Conservation (phyloP, 257 asterid species). For the Scutellaria minor region DNA sequence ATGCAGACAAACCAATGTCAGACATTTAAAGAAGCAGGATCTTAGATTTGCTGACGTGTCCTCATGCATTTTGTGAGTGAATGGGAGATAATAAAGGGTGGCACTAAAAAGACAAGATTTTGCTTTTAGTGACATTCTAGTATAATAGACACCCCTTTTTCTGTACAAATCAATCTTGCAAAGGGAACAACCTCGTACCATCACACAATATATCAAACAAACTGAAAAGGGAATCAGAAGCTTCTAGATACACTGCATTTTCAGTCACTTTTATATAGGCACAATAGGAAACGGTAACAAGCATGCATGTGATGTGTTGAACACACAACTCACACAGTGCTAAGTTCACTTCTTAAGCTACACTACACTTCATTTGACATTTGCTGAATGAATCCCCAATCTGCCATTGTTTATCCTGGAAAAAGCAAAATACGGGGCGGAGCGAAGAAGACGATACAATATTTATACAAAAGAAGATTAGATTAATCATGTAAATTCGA, state of each 20-base stretch:
- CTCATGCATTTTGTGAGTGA: background rate
- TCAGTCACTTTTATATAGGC: slow-evolving; percentile 8
- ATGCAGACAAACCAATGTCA: slow-evolving; percentile 5
- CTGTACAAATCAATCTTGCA: slow-evolving; percentile 19
- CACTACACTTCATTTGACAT: background rate
- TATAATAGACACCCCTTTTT: slow-evolving; percentile 28
- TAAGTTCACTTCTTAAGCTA: slow-evolving; percentile 3
- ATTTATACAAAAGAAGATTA: slow-evolving; percentile 14
- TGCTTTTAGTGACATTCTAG: slow-evolving; percentile 21
- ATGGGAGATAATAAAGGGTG: too few relatives aligned
- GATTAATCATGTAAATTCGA: background rate
- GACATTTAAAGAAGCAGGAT: slow-evolving; percentile 22
- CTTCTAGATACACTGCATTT: slow-evolving; percentile 29
- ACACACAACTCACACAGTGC: background rate
- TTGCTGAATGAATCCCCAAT: background rate
- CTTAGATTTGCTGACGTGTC: slow-evolving; percentile 39
- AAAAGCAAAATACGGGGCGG: background rate
- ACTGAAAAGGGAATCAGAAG: slow-evolving; percentile 27
- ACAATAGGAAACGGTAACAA: slow-evolving; percentile 21
- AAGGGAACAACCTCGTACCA: slow-evolving; percentile 40
- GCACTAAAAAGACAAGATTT: slow-evolving; percentile 27
- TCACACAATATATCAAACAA: slow-evolving; percentile 24
- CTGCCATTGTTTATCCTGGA: background rate
- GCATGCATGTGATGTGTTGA: background rate
- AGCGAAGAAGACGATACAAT: background rate